Conservation (phyloP, 1,139 yeast species). For the Saccharomyces hybrid region DNA sequence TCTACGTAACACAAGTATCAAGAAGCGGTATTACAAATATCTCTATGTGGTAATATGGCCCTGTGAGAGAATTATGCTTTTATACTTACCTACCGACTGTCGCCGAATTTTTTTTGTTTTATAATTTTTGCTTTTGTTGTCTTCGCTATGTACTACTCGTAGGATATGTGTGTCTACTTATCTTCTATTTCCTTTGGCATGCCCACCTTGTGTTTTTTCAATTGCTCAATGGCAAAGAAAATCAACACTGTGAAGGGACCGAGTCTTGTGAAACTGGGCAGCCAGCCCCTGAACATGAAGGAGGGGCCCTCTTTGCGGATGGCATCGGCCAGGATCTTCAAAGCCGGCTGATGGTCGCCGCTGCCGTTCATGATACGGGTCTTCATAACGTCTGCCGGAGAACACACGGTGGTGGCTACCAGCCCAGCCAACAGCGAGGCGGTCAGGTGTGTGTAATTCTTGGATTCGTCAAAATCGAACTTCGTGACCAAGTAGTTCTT, state of each 20-base stretch:
- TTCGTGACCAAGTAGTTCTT: conserved; percentile 51
- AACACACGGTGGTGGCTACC: conserved; percentile 83
- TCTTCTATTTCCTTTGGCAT: conserved; percentile 30
- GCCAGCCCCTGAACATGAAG: conserved; percentile 86
- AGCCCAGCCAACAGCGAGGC: conserved; percentile 75
- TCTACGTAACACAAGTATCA: neutral
- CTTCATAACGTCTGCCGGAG: conserved; percentile 87
- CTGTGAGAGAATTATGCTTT: too few relatives aligned
- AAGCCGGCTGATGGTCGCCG: conserved; percentile 41
- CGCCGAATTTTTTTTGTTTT: too few relatives aligned
- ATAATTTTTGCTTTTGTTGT: too few relatives aligned
- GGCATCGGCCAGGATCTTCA: conserved; percentile 46
- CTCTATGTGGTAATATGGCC: too few relatives aligned
- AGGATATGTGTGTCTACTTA: neutral
- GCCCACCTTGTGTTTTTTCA: conserved; percentile 52
- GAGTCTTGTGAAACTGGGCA: conserved; percentile 75
- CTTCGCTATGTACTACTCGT: too few relatives aligned
- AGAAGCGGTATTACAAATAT: too few relatives aligned
- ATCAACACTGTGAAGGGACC: conserved; percentile 89
- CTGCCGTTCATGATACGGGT: conserved; percentile 78
- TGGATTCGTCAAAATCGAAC: conserved; percentile 48
- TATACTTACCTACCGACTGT: too few relatives aligned
- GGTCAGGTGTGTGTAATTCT: conserved; percentile 65
- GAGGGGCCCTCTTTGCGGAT: conserved; percentile 62
- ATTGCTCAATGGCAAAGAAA: conserved; percentile 71